phyloP scores from a whole-genome alignment of 2,329 filamentous ascomycete genomes.

The Davidsoniella neocaledoniae region DNA sequence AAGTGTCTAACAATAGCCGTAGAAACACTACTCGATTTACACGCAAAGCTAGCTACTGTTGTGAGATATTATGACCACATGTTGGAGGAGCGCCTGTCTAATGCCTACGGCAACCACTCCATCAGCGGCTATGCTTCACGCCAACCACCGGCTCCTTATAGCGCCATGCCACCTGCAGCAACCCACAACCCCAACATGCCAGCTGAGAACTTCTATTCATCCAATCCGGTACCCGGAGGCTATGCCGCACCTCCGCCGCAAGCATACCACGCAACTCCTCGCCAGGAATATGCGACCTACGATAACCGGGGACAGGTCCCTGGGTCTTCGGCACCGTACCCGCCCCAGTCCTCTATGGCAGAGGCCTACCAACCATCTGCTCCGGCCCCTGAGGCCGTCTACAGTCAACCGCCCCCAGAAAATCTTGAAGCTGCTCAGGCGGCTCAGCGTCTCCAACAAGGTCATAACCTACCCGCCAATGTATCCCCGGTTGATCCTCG shows the following conservation, averaged over 20 bases:
- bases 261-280: constrained; percentile 1
- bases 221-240: constrained; percentile 4
- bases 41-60: constrained; percentile 88
- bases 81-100: constrained; percentile 88
- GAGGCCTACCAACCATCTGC: constrained; percentile 9
- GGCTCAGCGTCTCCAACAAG: neutral
- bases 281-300: constrained; percentile 1
- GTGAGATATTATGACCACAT: constrained; percentile 96
- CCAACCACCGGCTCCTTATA: constrained; percentile 38
- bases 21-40: constrained; percentile 87
- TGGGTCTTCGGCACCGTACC: neutral
- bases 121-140: constrained; percentile 42
- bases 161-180: constrained; percentile 50
- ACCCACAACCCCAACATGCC: constrained; percentile 31
- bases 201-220: constrained; percentile 73
- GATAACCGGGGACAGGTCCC: neutral
- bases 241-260: constrained; percentile 3
- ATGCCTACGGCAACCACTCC: constrained; percentile 72
- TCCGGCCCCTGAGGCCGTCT: constrained; percentile 18
- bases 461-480: constrained; percentile 13
- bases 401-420: constrained; percentile 17
- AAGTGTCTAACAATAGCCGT: neutral
- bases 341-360: neutral
- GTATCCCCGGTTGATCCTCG: constrained; percentile 30
- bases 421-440: constrained; percentile 15